Base-by-base conservation (phyloP, 2,329 filamentous ascomycete species). In the Phyllosticta capitalensis region DNA sequence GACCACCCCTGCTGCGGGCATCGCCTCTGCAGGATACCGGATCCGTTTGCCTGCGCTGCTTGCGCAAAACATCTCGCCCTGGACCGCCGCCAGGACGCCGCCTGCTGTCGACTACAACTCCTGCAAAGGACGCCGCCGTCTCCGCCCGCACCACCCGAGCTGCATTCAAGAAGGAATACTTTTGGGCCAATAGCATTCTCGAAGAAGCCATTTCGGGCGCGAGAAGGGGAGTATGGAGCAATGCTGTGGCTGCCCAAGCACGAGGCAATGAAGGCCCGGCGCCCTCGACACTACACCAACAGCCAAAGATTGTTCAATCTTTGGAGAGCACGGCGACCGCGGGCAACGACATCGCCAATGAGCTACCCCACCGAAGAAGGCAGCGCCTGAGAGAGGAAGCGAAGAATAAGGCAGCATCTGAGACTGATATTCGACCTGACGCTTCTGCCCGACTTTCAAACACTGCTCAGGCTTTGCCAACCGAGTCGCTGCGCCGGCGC, bases 401-500 rank as follows among this genome's bases (percentile, higher is more conserved):
- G 12, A 55, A 58, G 55, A 10, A 33, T 4, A 26, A 49, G 20
- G 21, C 56, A 14, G 67, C 67, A 59, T 61, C 59, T 19, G 65
- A 66, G n/a, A 73, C 72, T 57, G 71, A 71, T 9, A 73, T 74
- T 50, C 66, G 83, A 7, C 80, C 75, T 19, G 83, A 87, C 72
- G 84, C 84, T 14, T 86, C 84, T 0, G 80, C 83, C 21, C 80
- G 79, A 62, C 73, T 87, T 49, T 83, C 83, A 6, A 78, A 76
- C 51, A 71, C 83, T 57, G 84, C 83, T 6, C 79, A 81, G 12
- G 71, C 76, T 21, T 79, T 84, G 58, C 83, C 83, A 10, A 74
- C 77, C 30, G 72, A 78, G 55, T 84, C 83, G 21, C 65, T 85
- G 51, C 79, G 80, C 62, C 89, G 91, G 60, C 81, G 84, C 59